Conservation (phyloP, 257 asterid species). For the Eustoma russellianum region DNA sequence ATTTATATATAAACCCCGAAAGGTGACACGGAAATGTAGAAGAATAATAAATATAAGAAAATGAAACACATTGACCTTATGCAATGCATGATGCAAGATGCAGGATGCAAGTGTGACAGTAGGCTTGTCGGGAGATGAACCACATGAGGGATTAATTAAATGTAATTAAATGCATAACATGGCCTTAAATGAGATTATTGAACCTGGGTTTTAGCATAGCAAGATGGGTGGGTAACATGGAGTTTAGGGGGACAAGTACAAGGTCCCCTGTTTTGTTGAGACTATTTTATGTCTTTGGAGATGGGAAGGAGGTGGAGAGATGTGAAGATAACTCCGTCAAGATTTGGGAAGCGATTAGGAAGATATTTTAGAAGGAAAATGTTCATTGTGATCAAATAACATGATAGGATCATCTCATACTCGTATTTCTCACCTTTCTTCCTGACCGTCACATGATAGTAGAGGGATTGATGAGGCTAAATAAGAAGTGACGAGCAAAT, state of each 20-base stretch:
- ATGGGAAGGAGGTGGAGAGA: slow-evolving; percentile 21
- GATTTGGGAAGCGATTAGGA: slow-evolving; percentile 5
- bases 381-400: too few relatives aligned
- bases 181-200: slow-evolving; percentile 19
- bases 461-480: too few relatives aligned
- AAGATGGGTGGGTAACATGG: slow-evolving; percentile 40
- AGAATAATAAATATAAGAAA: slow-evolving; percentile 8
- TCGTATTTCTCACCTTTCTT: too few relatives aligned
- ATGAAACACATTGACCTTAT: slow-evolving; percentile 17
- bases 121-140: slow-evolving; percentile 11
- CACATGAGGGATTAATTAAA: slow-evolving; percentile 26
- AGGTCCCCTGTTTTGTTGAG: background rate
- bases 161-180: slow-evolving; percentile 11
- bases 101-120: slow-evolving; percentile 22
- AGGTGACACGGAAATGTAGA: slow-evolving; percentile 1
- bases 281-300: background rate
- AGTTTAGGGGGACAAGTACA: slow-evolving; percentile 9
- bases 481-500: too few relatives aligned
- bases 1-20: slow-evolving; percentile 27
- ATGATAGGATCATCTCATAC: too few relatives aligned
- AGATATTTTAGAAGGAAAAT: too few relatives aligned
- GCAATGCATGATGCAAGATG: slow-evolving; percentile 26
- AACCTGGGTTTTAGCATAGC: slow-evolving; percentile 22
- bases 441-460: too few relatives aligned
- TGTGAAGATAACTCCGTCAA: slow-evolving; percentile 30